These are phyloP conservation scores for Durio zibethinus DNA, from an alignment of 345 rosid genomes.

Conservation along the genomic window DNA sequence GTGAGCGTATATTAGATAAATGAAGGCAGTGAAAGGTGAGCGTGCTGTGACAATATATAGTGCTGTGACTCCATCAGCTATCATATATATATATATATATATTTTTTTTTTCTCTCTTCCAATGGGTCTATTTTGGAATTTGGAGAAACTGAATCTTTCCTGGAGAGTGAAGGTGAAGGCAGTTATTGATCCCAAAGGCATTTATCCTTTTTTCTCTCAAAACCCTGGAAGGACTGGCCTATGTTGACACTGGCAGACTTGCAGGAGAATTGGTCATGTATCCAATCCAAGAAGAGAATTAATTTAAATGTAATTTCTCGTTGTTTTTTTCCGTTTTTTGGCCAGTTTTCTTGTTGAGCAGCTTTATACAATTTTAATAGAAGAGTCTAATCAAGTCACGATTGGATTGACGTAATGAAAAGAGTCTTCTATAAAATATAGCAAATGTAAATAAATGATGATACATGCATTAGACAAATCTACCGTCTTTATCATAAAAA, in stretches of 20 bases:
- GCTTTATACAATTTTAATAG: too few relatives aligned
- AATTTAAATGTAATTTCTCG: too few relatives aligned
- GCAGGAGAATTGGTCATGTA: slow-evolving; percentile 66
- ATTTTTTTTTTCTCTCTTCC: slow-evolving; percentile 71
- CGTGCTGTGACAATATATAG: slow-evolving; percentile 71
- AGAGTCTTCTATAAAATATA: too few relatives aligned
- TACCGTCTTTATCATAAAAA: too few relatives aligned
- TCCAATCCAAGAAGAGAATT: slow-evolving; percentile 45
- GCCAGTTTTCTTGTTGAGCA: too few relatives aligned
- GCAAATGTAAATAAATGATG: too few relatives aligned
- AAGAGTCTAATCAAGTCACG: too few relatives aligned
- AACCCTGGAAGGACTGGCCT: slow-evolving; percentile 64
- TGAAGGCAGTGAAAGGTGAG: slow-evolving; percentile 84
- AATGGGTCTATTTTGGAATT: slow-evolving; percentile 60
- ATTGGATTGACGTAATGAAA: too few relatives aligned
- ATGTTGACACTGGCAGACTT: slow-evolving; percentile 73
- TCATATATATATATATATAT: too few relatives aligned
- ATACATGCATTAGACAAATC: too few relatives aligned
- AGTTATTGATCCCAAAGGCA: slow-evolving; percentile 69
- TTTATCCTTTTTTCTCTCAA: slow-evolving; percentile 62
- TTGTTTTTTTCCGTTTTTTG: too few relatives aligned
- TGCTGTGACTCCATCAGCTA: slow-evolving; percentile 74
- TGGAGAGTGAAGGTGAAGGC: slow-evolving; percentile 84
- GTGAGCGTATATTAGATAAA: too few relatives aligned
- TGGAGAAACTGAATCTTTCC: slow-evolving; percentile 71